Percentiles rank a stretch among this genome's conserved stretches.
These are phyloP conservation scores for Hibiscus trionum DNA, from an alignment of 345 rosid species.

Conservation along the genomic window DNA sequence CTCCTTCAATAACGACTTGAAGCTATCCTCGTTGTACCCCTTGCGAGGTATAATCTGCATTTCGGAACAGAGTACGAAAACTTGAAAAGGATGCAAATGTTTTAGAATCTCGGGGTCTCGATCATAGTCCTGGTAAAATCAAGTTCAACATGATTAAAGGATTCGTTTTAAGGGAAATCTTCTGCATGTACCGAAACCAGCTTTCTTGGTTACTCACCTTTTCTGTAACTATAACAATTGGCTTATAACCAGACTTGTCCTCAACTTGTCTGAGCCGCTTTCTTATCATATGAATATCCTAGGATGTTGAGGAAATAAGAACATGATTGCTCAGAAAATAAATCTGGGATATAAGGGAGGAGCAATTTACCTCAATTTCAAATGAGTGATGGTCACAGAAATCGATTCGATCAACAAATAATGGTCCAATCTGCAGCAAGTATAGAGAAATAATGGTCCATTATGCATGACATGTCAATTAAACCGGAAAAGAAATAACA, in stretches of 20 bases:
- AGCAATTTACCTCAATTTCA: slow-evolving; percentile 31
- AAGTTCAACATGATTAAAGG: background rate
- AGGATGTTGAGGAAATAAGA: background rate
- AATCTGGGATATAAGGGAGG: background rate
- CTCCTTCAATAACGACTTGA: slow-evolving; percentile 35
- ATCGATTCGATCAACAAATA: slow-evolving; percentile 51
- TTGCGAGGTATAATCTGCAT: slow-evolving; percentile 40
- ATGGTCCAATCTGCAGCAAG: slow-evolving; percentile 55
- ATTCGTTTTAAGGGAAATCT: background rate
- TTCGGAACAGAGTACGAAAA: slow-evolving; percentile 54
- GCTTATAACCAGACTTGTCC: slow-evolving; percentile 35
- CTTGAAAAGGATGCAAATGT: slow-evolving; percentile 37
- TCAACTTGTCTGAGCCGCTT: slow-evolving; percentile 42
- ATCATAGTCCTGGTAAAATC: slow-evolving; percentile 52
- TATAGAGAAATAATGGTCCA: background rate
- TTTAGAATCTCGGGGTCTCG: slow-evolving; percentile 62
- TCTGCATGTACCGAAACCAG: background rate
- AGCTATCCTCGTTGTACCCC: slow-evolving; percentile 29
- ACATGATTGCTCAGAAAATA: background rate
- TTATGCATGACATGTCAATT: background rate
- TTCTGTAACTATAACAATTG: slow-evolving; percentile 59
- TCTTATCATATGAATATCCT: slow-evolving; percentile 55
- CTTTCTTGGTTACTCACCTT: slow-evolving; percentile 36
- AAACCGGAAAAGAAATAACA: background rate
- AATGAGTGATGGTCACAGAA: slow-evolving; percentile 69